Base-by-base conservation (phyloP, 108 stramenopile genomes). In the Conticribra guillardii region DNA sequence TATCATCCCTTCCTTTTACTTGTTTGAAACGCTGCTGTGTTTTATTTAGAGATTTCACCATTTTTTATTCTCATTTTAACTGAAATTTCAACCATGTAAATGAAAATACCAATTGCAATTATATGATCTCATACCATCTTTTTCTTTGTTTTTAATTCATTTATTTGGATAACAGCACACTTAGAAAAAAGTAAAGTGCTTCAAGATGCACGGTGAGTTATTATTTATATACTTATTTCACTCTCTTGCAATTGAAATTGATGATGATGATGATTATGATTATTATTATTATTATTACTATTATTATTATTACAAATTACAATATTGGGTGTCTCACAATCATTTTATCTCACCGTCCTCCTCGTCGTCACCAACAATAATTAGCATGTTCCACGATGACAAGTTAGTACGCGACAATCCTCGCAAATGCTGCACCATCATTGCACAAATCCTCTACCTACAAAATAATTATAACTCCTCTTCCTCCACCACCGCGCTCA, bases 131-230 rank as follows among this genome's bases (percentile, higher is more conserved):
- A 9, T 41, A 11, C 11, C 37, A 41, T 41, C 11, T 41, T 11
- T 5, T 41, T 41, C 11, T 41, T 9, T 41, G 5, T 41, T 11
- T 41, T 41, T 41, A n/a, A n/a, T n/a, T n/a, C n/a, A n/a, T n/a
- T n/a, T n/a, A n/a, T n/a, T 4, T 73, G 71, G 2, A 85, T 88
- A 1, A 89, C 67, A 67, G 82, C 80, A 16, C 66, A 85, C 45
- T 47, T 95, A 41, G 87, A 92, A 48, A 95, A 91, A 71, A 74
- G 90, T 14, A 66, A 81, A 0, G 89, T 93, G 15, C 85, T 95
- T 2, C 90, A 93, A 80, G 88, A 91, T 54, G 73, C 83, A n/a
- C n/a, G n/a, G n/a, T n/a, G n/a, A n/a, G n/a, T n/a, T n/a, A n/a
- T n/a, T n/a, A n/a, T n/a, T n/a, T n/a, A n/a, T n/a, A n/a, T n/a